Percentiles rank a stretch among this genome's conserved stretches.
Conservation (phyloP, 176 grass and related monocot species). For the Eleusine coracana region DNA sequence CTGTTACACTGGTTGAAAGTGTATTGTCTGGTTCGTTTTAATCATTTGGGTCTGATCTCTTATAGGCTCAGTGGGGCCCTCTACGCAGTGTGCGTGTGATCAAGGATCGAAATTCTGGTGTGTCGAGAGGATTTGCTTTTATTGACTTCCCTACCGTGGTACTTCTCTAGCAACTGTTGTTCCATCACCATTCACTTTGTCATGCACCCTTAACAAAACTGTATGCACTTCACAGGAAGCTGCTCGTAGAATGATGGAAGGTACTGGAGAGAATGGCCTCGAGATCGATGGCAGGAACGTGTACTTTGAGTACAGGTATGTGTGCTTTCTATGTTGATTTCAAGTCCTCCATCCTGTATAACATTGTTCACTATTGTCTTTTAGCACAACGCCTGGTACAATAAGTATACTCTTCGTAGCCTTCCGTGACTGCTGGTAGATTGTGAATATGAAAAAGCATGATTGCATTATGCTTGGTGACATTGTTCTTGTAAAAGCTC, state of each 20-base stretch:
- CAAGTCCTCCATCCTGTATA: not conserved
- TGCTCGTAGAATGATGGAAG: slow-evolving; percentile 86
- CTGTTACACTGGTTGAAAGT: slow-evolving; percentile 60
- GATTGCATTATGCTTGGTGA: not conserved
- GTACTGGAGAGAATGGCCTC: slow-evolving; percentile 68
- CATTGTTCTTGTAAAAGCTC: not conserved
- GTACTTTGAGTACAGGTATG: slow-evolving; percentile 89
- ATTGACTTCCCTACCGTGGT: slow-evolving; percentile 96
- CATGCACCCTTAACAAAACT: slow-evolving; percentile 33
- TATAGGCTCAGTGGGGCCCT: slow-evolving; percentile 99
- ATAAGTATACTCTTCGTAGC: not conserved
- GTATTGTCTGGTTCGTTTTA: slow-evolving; percentile 58
- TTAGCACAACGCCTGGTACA: not conserved
- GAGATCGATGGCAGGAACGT: slow-evolving; percentile 84
- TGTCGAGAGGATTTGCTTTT: slow-evolving; percentile 97
- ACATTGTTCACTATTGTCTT: not conserved
- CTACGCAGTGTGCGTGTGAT: slow-evolving; percentile 93
- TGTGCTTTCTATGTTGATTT: slow-evolving; percentile 9
- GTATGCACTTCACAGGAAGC: slow-evolving; percentile 65
- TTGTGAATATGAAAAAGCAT: not conserved
- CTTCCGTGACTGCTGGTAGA: not conserved
- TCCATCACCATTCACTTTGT: slow-evolving; percentile 16
- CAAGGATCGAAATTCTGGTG: slow-evolving; percentile 85
- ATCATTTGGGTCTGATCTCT: slow-evolving; percentile 64
- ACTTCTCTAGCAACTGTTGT: slow-evolving; percentile 44